Evolutionary conservation across 495 filamentous ascomycete species (phyloP).

Genomic region (Talaromyces adpressus): DNA sequence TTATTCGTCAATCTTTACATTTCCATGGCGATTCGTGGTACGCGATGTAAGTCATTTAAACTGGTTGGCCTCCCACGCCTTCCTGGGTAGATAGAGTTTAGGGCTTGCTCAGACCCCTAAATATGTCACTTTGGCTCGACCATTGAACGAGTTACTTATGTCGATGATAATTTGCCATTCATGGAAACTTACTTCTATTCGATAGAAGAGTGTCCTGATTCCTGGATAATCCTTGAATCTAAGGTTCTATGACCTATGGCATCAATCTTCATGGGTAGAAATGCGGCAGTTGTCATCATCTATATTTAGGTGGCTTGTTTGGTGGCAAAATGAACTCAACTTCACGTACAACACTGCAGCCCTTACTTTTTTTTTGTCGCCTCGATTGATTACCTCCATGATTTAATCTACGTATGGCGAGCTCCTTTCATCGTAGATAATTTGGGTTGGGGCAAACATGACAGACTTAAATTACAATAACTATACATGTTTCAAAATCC

Average conservation of each 20-base stretch:
- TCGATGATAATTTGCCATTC: not conserved
- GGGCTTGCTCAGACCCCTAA: not conserved
- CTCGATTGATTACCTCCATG: not conserved
- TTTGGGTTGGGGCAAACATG: not conserved
- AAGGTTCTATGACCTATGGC: not conserved
- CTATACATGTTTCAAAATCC: no score
- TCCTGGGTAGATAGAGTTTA: not conserved
- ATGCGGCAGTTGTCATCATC: not conserved
- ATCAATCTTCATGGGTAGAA: not conserved
- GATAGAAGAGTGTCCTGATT: no score
- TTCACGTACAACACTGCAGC: not conserved
- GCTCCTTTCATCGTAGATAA: not conserved
- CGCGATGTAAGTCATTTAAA: no score
- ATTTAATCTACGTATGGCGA: not conserved
- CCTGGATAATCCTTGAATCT: not conserved
- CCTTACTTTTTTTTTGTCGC: not conserved
- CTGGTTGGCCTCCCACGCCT: not conserved
- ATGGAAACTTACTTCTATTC: not conserved
- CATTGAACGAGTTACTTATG: not conserved
- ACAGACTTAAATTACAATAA: not conserved
- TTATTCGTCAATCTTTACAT: not conserved
- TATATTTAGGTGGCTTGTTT: not conserved
- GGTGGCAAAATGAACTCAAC: not conserved
- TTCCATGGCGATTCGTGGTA: not conserved
- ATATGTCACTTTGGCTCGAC: not conserved